These are phyloP conservation scores for Ophiostoma ulmi DNA, from an alignment of 2,329 filamentous ascomycete species.

Conservation along the genomic window DNA sequence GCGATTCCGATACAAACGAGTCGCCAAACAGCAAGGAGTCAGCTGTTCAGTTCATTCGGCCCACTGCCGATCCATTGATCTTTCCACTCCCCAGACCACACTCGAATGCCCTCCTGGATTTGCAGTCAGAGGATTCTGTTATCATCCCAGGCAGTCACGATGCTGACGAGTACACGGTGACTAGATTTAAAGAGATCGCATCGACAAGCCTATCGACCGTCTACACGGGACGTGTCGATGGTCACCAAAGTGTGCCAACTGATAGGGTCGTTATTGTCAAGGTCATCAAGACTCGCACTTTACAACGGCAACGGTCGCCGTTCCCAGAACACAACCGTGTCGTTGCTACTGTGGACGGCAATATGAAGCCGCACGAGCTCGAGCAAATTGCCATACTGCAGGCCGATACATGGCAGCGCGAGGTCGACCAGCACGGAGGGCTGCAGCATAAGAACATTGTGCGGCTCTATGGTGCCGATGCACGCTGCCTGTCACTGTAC, in stretches of 20 bases:
- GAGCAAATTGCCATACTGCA: slow-evolving; percentile 55
- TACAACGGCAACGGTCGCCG: slow-evolving; percentile 28
- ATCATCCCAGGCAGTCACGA: slow-evolving; percentile 47
- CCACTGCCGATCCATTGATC: slow-evolving; percentile 46
- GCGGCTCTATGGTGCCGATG: slow-evolving; percentile 54
- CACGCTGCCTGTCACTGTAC: slow-evolving; percentile 54
- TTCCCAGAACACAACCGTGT: slow-evolving; percentile 25
- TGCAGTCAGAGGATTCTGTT: slow-evolving; percentile 47
- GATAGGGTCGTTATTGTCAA: slow-evolving; percentile 56
- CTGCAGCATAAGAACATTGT: slow-evolving; percentile 55
- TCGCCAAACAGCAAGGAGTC: slow-evolving; percentile 38
- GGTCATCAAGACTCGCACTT: slow-evolving; percentile 51
- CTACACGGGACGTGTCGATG: slow-evolving; percentile 42
- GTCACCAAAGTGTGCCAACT: slow-evolving; percentile 46
- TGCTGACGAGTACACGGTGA: slow-evolving; percentile 50
- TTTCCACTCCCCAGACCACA: slow-evolving; percentile 47
- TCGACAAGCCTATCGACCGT: slow-evolving; percentile 52
- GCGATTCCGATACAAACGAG: slow-evolving; percentile 29
- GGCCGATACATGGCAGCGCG: slow-evolving; percentile 56
- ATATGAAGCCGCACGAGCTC: slow-evolving; percentile 44
- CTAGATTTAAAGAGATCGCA: slow-evolving; percentile 53
- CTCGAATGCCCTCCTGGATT: slow-evolving; percentile 48
- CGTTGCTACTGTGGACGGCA: slow-evolving; percentile 33
- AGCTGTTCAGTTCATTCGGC: slow-evolving; percentile 52
- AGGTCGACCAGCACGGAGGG: slow-evolving; percentile 52